Base-by-base conservation (phyloP, 495 filamentous ascomycete species). In the Penicillium paxilli region DNA sequence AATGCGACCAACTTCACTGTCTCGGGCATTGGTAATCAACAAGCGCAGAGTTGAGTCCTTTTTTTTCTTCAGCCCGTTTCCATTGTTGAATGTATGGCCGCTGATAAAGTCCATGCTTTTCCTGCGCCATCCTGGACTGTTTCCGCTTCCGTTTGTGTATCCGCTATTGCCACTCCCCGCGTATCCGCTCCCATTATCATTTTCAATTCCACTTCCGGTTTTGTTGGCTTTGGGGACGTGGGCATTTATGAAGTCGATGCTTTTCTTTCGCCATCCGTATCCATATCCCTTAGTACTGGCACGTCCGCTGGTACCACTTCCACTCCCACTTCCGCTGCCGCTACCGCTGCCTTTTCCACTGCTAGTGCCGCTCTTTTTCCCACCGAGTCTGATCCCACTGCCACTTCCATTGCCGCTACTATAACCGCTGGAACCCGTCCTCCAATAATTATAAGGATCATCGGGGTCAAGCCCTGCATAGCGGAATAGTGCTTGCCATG, bases 401-500 rank as follows among this genome's bases (percentile, higher is more conserved):
- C 44, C 42, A 41, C 38, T 44, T 10, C 23, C 26, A 10, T 23
- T 47, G 17, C 52, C 37, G 26, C 51, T 48, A 23, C 16, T 35
- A 40, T 24, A 19, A 20, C 20, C 46, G 16, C 44, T 49, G 32
- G 44, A 22, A 37, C 6, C 49, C 24, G 37, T 33, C 42, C 23
- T 50, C 23, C 19, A 17, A 26, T 45, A 26, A 16, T 46, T 46
- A 8, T 46, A 53, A 19, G 55, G 46, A 2, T 53, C 32, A 32
- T 63, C 54, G 17, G 68, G 63, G 48, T 75, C 54, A 35, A 76
- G 44, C 14, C 69, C 72, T 3, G 66, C 75, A 61, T 83, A 77
- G 12, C 62, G 67, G 57, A 86, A 86, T n/a, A 87, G 68, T 7
- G 78, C 81, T 53, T 85, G 80, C 76, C 75, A 86, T 4, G 81